Evolutionary conservation across 768 basidiomycete species (phyloP), one percentile per base, ranked within the genome.

Genomic region (Phaffia tasmanica): DNA sequence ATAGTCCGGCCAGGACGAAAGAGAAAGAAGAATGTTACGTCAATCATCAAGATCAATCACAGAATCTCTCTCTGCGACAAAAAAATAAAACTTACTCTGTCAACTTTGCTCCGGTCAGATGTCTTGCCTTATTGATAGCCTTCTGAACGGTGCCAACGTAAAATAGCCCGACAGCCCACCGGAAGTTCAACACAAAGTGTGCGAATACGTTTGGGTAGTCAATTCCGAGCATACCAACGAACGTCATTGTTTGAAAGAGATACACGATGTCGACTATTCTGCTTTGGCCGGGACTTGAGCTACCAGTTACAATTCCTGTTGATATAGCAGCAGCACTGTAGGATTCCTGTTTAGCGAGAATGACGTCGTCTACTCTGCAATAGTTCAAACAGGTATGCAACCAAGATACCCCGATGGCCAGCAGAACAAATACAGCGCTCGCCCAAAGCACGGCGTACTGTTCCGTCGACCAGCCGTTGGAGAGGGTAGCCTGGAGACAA

Each of bases 401-500:
- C 54, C 86, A 77, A 1, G 86, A 85, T 14, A 85, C 78, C 27
- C 90, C 73, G 78, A 78, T 69, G 16, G 76, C 73, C 32, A 73
- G 70, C 18, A 79, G 63, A 21, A 75, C 72, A 42, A 88, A 76
- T 23, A 80, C 84, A 27, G 83, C 87, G 9, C 87, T 86, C 1
- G 82, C 79, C 87, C 89, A 94, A 71, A 84, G 82, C 16, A 90
- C 92, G 18, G 83, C 83, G 15, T 78, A 74, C 74, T 88, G 88
- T 67, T 83, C 84, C 0, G 84, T 82, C 0, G 91, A 88, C 82
- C 85, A 85, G 14, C 93, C 93, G 74, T 99, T 99, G 21, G 89
- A 86, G 15, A 97, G 79, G 1, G 91, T 93, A 21, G 91, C 84
- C 75, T 93, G 90, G 9, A 99, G 82, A 72, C 94, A 99, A 0